A percentile compares a stretch with the other conserved stretches of the same genome.
Conservation (phyloP, 805 yeast genomes). For the Candida ovalis region DNA sequence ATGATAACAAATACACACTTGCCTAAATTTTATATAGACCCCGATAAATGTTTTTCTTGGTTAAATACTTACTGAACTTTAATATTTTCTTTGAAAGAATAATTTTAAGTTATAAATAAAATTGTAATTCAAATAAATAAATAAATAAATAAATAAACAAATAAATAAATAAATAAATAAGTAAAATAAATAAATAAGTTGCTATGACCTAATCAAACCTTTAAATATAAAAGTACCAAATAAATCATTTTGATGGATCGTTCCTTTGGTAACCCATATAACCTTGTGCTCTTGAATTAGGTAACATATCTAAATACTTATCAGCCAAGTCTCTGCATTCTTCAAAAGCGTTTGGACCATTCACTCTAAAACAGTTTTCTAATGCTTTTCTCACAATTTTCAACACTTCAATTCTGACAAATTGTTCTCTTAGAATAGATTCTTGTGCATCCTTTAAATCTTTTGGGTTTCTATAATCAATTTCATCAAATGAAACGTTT, state of each 20-base stretch:
- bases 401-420: conserved; percentile 65
- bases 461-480: conserved; percentile 63
- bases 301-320: conserved; percentile 73
- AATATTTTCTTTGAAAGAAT: too few relatives aligned
- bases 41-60: too few relatives aligned
- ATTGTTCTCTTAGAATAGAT: conserved; percentile 75
- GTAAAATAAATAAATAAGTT: not conserved
- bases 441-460: conserved; percentile 72
- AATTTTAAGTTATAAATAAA: too few relatives aligned
- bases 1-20: not conserved
- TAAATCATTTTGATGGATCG: conserved; percentile 70
- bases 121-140: too few relatives aligned
- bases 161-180: conserved; percentile 8
- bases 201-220: not conserved
- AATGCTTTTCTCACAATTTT: conserved; percentile 70
- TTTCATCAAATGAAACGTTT: conserved; percentile 77
- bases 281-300: conserved; percentile 64
- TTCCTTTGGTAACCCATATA: conserved; percentile 84
- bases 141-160: conserved; percentile 2
- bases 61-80: too few relatives aligned
- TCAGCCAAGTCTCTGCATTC: conserved; percentile 79
- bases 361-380: conserved; percentile 59
- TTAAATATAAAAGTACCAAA: too few relatives aligned
- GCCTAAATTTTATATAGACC: too few relatives aligned
- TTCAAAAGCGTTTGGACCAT: conserved; percentile 67